Percentiles rank a stretch among this genome's conserved stretches.
These are phyloP conservation scores for Fusarium xyrophilum DNA, from an alignment of 2,329 filamentous ascomycete genomes.

Conservation along the genomic window DNA sequence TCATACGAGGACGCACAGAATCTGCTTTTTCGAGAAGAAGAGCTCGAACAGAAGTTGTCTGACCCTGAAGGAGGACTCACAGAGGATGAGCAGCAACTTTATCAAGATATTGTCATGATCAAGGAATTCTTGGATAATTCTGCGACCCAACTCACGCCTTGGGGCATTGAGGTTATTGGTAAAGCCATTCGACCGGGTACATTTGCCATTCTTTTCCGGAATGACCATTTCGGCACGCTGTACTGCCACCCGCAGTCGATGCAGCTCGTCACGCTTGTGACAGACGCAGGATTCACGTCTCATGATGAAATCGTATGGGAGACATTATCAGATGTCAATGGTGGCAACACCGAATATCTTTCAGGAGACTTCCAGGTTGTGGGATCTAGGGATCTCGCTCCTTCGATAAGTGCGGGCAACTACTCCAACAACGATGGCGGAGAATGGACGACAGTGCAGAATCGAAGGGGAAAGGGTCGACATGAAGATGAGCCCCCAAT, in stretches of 20 bases:
- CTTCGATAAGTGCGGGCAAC: constrained; percentile 24
- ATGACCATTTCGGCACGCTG: constrained; percentile 95
- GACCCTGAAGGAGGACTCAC: constrained; percentile 59
- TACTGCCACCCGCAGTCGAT: constrained; percentile 84
- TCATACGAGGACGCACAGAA: constrained; percentile 94
- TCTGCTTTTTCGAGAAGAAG: constrained; percentile 85
- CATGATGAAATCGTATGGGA: constrained; percentile 98
- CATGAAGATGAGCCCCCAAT: constrained; percentile 41
- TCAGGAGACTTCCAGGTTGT: constrained; percentile 90
- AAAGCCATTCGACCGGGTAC: constrained; percentile 76
- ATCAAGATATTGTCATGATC: constrained; percentile 84
- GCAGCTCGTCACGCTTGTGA: constrained; percentile 83
- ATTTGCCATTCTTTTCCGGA: constrained; percentile 91
- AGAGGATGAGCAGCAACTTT: constrained; percentile 76
- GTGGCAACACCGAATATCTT: constrained; percentile 81
- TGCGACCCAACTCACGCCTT: constrained; percentile 85
- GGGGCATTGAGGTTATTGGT: constrained; percentile 78
- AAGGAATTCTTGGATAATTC: constrained; percentile 81
- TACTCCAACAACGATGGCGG: constrained; percentile 39
- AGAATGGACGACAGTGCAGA: constrained; percentile 64
- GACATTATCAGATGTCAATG: constrained; percentile 85
- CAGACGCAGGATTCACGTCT: constrained; percentile 86
- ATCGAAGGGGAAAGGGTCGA: constrained; percentile 41
- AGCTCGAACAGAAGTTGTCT: constrained; percentile 78
- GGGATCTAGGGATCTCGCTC: constrained; percentile 55